Evolutionary conservation across 179 eudicot species (phyloP), one percentile per base, ranked within the genome.

Genomic region (Beta macrorhiza): DNA sequence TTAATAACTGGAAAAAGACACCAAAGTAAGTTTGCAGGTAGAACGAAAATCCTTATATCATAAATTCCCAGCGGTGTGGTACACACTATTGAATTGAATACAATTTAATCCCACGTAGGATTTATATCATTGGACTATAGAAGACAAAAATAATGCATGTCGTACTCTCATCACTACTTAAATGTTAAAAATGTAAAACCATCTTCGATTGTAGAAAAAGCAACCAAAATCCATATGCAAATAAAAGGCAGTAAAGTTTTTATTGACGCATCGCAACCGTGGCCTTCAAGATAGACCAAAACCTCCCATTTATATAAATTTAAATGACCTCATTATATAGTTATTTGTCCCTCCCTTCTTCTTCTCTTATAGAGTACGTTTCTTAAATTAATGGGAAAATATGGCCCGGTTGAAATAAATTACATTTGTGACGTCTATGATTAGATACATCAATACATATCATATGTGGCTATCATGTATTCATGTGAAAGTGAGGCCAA

Each of bases 291-390:
- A 69, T 0, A 42, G 8, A 14, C 42, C 6, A 32, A 67, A 67
- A 22, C 7, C 12, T 7, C 8, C 17, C 17, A 44, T 42, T 15
- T 42, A 44, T 29, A 37, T 67, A 69, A 69, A 59, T 5, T 14
- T 19, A 59, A 29, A 64, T 71, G 65, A 62, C 2, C 72, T 80
- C 78, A 80, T 74, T 0, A 80, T 47, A 47, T 47, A 47, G 8
- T 7, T 47, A 47, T 47, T 74, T 65, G 32, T 37, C 64, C 16
- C 22, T 74, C 77, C 47, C 71, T 72, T 72, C 32, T 73, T 80
- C 57, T 51, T 15, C n/a, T 59, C 68, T 64, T 64, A 64, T 22
- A 32, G 8, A 64, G 29, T 80, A 80, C 83, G 83, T 74, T 80
- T 80, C 73, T 80, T 63, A 74, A 67, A 75, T 17, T 44, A 56